Evolutionary conservation across 257 asterid genomes (phyloP).

Genomic region (Galeopsis tetrahit): DNA sequence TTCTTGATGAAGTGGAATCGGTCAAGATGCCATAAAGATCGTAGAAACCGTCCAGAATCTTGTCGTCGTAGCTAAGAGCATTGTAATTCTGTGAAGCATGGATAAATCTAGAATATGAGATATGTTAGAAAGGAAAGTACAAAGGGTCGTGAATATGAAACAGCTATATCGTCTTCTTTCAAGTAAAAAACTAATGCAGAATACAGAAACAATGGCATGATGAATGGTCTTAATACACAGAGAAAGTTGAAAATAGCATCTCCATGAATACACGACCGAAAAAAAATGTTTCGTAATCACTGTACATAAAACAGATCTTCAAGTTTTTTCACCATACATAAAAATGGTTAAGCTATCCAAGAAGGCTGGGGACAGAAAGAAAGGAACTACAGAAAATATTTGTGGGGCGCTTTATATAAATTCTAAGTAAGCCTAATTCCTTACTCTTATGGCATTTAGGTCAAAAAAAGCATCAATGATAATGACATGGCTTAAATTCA

Average conservation of each 20-base stretch:
- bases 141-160: constrained; percentile 30
- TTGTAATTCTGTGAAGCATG: constrained; percentile 94
- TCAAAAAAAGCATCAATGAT: neutral
- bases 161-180: constrained; percentile 17
- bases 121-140: constrained; percentile 55
- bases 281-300: neutral
- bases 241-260: constrained; percentile 13
- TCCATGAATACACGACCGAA: neutral
- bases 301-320: constrained; percentile 3
- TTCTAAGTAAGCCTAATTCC: constrained; percentile 1
- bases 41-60: constrained; percentile 93
- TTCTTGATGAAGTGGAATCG: constrained; percentile 71
- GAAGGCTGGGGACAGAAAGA: constrained; percentile 20
- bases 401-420: constrained; percentile 8
- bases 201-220: constrained; percentile 15
- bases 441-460: neutral
- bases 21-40: constrained; percentile 78
- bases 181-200: constrained; percentile 27
- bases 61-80: constrained; percentile 95
- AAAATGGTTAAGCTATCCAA: neutral
- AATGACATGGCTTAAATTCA: neutral
- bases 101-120: constrained; percentile 83
- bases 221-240: constrained; percentile 9
- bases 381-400: neutral
- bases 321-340: neutral